Evolutionary conservation across 306 rosid species (phyloP).

Genomic region (Gastrolobium villosum): DNA sequence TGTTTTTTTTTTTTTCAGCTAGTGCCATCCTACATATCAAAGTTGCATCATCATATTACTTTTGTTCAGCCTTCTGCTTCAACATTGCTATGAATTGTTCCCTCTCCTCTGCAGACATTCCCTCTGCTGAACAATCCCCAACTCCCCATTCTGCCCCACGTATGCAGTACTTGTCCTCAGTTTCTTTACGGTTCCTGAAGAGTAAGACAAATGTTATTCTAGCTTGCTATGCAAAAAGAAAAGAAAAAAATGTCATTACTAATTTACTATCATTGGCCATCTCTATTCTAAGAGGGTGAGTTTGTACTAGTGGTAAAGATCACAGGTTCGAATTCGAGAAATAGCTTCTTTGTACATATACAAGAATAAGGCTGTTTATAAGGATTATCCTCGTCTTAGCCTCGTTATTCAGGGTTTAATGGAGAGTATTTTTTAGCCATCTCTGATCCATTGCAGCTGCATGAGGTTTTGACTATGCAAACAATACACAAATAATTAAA

Average conservation of each 20-base stretch:
- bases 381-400: too few relatives aligned
- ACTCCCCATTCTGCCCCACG: constrained; percentile 99
- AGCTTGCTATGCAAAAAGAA: neutral
- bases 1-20: constrained; percentile 1
- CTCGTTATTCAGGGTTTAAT: too few relatives aligned
- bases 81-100: constrained; percentile 78
- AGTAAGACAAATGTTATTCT: neutral
- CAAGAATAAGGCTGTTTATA: too few relatives aligned
- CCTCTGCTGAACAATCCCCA: constrained; percentile 91
- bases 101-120: constrained; percentile 75
- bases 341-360: too few relatives aligned
- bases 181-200: constrained; percentile 73
- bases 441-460: neutral
- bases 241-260: neutral
- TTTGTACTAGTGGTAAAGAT: too few relatives aligned
- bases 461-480: neutral
- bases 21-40: constrained; percentile 37
- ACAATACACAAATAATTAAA: constrained; percentile 13
- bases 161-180: constrained; percentile 83
- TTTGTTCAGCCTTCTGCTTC: constrained; percentile 73
- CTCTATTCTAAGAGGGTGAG: too few relatives aligned
- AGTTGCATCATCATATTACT: constrained; percentile 50
- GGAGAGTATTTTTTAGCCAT: too few relatives aligned
- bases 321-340: too few relatives aligned
- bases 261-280: neutral